Evolutionary conservation across 2,329 filamentous ascomycete genomes (phyloP), one percentile per base, ranked within the genome.

Genomic region (Colletotrichum acutatum): DNA sequence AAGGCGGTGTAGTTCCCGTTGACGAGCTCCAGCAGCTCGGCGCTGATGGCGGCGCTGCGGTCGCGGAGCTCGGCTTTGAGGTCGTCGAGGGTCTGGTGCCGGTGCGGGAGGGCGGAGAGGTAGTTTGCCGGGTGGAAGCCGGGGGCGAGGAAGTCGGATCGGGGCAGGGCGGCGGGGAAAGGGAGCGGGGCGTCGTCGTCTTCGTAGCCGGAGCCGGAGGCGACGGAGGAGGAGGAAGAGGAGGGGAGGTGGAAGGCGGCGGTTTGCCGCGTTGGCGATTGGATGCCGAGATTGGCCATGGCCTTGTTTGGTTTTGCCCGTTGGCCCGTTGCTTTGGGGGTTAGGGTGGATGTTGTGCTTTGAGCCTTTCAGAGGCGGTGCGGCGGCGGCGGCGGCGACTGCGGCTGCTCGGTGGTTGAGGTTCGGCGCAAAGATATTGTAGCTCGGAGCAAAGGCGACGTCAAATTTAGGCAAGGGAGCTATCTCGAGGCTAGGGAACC

Each of bases 1-100:
- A 99, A 99, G 70, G 96, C 93, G 60, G 95, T 93, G 81, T 99
- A 98, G 83, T 99, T 97, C 64, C 93, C 90, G 80, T 99, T 99
- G 76, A 99, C 97, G 8, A 99, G 90, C 83, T 98, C 96, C 22
- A 99, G 88, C 3, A 99, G 88, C 84, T 99, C 97, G 75, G 93
- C 90, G 78, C 92, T 94, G 74, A 99, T 92, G 24, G 92, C 89
- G 77, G 94, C 90, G 76, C 92, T 94, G 65, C 97, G 89, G 71
- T 95, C 90, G 57, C 95, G 92, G 19, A 99, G 87, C 79, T 99
- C 97, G 5, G 92, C 85, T 46, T 96, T 94, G 37, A 99, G 87
- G 81, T 99, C 97, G 80, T 98, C 95, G 60, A 99, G 93, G 0
- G 96, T 98, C 82, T 99, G 97, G 82, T 99, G 97, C 1, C 97